A percentile compares a stretch with the other conserved stretches of the same genome.
Evolutionary conservation across 345 rosid species (phyloP).

Genomic region (Bruguiera parviflora): DNA sequence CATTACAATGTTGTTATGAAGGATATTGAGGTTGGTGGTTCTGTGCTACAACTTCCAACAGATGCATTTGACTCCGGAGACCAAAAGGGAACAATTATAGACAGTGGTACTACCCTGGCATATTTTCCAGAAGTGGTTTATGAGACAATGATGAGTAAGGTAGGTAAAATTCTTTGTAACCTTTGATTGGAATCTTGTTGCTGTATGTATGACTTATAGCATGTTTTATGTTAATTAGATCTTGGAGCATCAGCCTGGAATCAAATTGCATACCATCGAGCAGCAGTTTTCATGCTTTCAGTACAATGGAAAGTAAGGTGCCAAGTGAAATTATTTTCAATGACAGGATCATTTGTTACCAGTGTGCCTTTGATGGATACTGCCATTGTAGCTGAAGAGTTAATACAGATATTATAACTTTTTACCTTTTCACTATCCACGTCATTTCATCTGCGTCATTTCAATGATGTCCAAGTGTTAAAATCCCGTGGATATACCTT

Average conservation of each 20-base stretch:
- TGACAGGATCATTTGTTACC: not conserved
- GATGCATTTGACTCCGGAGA: constrained; percentile 40
- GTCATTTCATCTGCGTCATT: no score
- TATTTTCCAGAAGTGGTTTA: constrained; percentile 57
- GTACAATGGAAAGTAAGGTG: constrained; percentile 29
- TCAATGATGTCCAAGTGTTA: no score
- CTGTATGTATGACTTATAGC: not conserved
- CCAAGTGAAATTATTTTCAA: constrained; percentile 6
- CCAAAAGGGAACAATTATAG: constrained; percentile 57
- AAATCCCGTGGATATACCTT: no score
- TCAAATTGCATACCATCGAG: constrained; percentile 25
- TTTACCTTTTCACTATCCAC: no score
- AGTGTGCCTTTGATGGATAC: not conserved
- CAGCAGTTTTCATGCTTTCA: constrained; percentile 30
- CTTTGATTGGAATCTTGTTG: not conserved
- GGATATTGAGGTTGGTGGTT: constrained; percentile 57
- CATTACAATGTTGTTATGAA: constrained; percentile 71
- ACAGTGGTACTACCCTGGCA: constrained; percentile 86
- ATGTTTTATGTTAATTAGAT: constrained; percentile 20
- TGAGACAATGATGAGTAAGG: constrained; percentile 45
- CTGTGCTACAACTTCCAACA: constrained; percentile 43
- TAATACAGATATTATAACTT: no score
- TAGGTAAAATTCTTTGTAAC: constrained; percentile 8
- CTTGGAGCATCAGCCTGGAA: constrained; percentile 21
- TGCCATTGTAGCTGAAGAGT: not conserved